phyloP scores from a whole-genome alignment of 2,329 filamentous ascomycete species.

The Akanthomyces dipterigenus region DNA sequence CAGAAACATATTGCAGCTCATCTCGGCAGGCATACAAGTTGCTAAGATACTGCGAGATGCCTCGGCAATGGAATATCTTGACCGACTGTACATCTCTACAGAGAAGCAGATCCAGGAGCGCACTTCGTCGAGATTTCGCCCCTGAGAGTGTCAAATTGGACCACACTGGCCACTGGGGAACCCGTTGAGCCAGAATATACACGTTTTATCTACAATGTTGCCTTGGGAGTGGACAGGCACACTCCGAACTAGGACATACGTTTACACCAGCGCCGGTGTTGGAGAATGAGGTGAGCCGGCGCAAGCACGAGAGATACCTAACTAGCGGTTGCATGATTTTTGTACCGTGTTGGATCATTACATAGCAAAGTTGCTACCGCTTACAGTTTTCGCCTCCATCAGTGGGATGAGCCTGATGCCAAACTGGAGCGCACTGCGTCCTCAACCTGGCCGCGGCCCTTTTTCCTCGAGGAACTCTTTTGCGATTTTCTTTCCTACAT shows the following conservation, averaged over 20 bases:
- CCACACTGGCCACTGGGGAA: background rate
- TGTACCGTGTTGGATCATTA: background rate
- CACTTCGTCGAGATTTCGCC: conserved; percentile 34
- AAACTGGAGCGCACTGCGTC: background rate
- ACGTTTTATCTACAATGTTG: conserved; percentile 10
- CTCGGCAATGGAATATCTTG: conserved; percentile 73
- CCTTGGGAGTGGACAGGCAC: conserved; percentile 1
- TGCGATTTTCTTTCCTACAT: background rate
- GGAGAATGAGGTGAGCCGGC: background rate
- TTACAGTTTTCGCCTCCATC: background rate
- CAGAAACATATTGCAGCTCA: conserved; percentile 78
- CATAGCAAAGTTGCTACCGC: background rate
- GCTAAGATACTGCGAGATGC: conserved; percentile 83
- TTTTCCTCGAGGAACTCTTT: background rate
- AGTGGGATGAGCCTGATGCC: background rate
- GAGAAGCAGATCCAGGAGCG: conserved; percentile 72
- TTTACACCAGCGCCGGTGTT: conserved; percentile 3
- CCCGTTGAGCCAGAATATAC: background rate
- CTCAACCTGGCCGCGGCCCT: background rate
- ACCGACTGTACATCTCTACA: conserved; percentile 74
- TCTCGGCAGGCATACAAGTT: conserved; percentile 81
- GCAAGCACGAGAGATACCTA: background rate
- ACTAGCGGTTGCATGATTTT: background rate
- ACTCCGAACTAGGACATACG: conserved; percentile 7
- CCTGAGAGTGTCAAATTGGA: background rate